Evolutionary conservation across 345 rosid genomes (phyloP).

Genomic region (Isatis tinctoria): DNA sequence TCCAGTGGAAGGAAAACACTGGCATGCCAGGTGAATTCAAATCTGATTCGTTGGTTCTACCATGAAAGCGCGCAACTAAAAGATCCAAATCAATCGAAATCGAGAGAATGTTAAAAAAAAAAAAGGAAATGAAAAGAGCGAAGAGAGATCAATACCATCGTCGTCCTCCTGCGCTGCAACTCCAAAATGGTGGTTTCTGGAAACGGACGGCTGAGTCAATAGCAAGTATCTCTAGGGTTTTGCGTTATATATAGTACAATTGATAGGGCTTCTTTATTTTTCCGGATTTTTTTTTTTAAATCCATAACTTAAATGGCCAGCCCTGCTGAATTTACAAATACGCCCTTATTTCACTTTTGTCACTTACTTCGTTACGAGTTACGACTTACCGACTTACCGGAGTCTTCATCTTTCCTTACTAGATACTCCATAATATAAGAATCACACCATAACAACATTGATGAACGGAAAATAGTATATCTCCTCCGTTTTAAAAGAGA

Average conservation of each 20-base stretch:
- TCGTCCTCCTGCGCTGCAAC: constrained; percentile 1
- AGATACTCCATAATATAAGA: no score
- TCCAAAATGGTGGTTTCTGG: constrained; percentile 8
- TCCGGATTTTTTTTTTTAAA: neutral
- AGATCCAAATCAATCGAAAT: neutral
- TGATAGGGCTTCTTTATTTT: constrained; percentile 22
- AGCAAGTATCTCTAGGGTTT: constrained; percentile 5
- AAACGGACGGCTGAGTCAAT: constrained; percentile 22
- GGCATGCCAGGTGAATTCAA: neutral
- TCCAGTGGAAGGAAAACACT: neutral
- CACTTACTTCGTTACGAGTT: no score
- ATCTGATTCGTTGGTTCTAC: neutral
- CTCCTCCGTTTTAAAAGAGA: no score
- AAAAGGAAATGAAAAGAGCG: neutral
- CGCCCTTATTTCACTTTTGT: neutral
- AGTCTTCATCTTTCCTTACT: no score
- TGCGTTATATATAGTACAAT: neutral
- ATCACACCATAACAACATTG: no score
- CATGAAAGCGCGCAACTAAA: neutral
- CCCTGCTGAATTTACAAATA: neutral
- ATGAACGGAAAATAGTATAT: no score
- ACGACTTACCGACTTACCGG: no score
- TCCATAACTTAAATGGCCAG: neutral
- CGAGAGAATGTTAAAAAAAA: neutral
- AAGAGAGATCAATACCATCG: constrained; percentile 15